These are phyloP conservation scores for Chlamydomonas schloesseri DNA, from an alignment of 139 green algal genomes.

Conservation along the genomic window DNA sequence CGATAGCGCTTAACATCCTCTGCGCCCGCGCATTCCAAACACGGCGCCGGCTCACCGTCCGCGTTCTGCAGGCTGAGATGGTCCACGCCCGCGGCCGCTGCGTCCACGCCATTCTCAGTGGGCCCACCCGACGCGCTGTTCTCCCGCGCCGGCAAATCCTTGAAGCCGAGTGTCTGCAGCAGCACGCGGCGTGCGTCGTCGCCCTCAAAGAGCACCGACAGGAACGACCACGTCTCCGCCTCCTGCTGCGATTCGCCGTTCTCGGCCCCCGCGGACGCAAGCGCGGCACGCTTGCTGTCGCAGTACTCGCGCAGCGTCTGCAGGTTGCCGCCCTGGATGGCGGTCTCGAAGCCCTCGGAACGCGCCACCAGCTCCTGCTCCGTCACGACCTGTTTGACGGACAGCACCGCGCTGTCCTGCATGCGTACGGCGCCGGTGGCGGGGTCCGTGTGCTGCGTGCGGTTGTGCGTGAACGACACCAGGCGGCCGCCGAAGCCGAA, in stretches of 20 bases:
- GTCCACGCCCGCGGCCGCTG: constrained; percentile 8
- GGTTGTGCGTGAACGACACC: constrained; percentile 73
- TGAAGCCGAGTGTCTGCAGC: constrained; percentile 90
- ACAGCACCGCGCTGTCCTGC: constrained; percentile 15
- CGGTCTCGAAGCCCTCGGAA: constrained; percentile 84
- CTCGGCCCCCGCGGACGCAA: neutral
- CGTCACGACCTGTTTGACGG: constrained; percentile 74
- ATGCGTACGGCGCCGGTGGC: constrained; percentile 19
- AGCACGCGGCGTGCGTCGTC: constrained; percentile 82
- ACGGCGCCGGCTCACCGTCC: neutral
- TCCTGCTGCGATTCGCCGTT: constrained; percentile 67
- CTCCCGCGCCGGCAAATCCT: constrained; percentile 62
- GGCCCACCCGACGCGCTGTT: neutral
- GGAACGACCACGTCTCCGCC: constrained; percentile 93
- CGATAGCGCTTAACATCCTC: too few species aligned
- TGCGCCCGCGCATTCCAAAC: too few species aligned
- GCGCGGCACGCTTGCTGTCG: constrained; percentile 54
- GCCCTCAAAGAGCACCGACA: constrained; percentile 92
- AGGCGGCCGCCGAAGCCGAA: constrained; percentile 94
- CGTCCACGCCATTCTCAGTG: constrained; percentile 25
- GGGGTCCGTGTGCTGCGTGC: constrained; percentile 61
- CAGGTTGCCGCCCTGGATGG: constrained; percentile 76
- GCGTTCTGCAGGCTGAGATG: constrained; percentile 16
- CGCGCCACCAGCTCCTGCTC: constrained; percentile 78
- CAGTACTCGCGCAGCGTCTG: constrained; percentile 83